phyloP scores from a whole-genome alignment of 257 asterid species.

The Przewalskia tangutica region DNA sequence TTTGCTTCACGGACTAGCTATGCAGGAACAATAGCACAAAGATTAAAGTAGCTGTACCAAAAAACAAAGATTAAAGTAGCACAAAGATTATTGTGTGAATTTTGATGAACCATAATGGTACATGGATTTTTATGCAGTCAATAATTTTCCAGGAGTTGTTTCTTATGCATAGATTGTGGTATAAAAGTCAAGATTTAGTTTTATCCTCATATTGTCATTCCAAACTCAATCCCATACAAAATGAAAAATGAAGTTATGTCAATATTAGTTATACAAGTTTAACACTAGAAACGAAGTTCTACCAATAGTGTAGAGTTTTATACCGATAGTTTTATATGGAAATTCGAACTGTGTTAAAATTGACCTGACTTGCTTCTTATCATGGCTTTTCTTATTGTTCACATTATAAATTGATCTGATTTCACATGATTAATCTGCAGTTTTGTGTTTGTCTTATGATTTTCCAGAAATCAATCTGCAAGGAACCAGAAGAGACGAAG shows the following conservation, averaged over 20 bases:
- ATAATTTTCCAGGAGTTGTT: not conserved
- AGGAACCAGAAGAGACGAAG: slow-evolving; percentile 63
- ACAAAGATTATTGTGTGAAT: not conserved
- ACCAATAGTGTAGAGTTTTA: not conserved
- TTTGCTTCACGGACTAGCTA: not conserved
- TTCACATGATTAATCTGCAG: not conserved
- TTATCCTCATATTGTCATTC: not conserved
- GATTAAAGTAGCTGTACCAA: too few relatives aligned
- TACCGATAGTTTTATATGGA: not conserved
- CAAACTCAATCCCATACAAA: not conserved
- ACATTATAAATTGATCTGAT: not conserved
- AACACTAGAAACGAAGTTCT: not conserved
- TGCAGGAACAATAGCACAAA: not conserved
- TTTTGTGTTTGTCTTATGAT: slow-evolving; percentile 4
- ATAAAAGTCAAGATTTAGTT: not conserved
- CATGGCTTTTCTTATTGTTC: not conserved
- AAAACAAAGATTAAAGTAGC: too few relatives aligned
- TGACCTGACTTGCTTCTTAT: not conserved
- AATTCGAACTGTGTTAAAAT: not conserved
- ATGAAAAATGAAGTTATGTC: not conserved
- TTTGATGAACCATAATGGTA: not conserved
- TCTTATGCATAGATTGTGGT: not conserved
- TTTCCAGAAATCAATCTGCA: slow-evolving; percentile 78
- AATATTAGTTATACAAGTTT: not conserved
- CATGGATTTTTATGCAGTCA: not conserved